Evolutionary conservation across 139 green algal species (phyloP).

Genomic region (Auxenochlorella protothecoides): DNA sequence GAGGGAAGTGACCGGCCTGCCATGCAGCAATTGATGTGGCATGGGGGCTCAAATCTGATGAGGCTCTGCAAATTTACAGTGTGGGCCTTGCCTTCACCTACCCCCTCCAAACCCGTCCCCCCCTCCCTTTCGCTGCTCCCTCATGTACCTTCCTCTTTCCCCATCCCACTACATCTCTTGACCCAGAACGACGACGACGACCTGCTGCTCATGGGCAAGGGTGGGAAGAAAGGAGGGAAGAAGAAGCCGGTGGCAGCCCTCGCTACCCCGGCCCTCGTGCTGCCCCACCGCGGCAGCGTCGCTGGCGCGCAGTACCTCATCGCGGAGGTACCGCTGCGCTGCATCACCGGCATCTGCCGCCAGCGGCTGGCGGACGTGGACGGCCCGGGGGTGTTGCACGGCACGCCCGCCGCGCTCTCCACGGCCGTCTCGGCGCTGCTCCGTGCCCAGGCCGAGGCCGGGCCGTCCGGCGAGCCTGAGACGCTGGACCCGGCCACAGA

Average conservation of each 20-base stretch:
- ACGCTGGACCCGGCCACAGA: conserved; percentile 28
- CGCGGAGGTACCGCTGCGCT: too few relatives aligned
- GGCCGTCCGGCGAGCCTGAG: not conserved
- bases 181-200: conserved; percentile 8
- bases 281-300: conserved; percentile 31
- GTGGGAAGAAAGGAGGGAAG: not conserved
- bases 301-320: too few relatives aligned
- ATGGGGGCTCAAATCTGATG: too few relatives aligned
- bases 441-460: conserved; percentile 15
- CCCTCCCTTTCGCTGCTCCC: too few relatives aligned
- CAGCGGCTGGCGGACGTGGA: too few relatives aligned
- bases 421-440: conserved; percentile 26
- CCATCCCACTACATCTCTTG: not conserved
- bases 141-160: too few relatives aligned
- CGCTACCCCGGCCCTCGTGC: conserved; percentile 8
- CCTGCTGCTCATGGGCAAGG: conserved; percentile 9
- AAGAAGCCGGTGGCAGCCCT: not conserved
- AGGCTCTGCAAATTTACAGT: too few relatives aligned
- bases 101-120: too few relatives aligned
- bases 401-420: conserved; percentile 13
- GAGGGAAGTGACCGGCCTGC: too few relatives aligned
- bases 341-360: too few relatives aligned
- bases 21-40: too few relatives aligned
- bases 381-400: not conserved
- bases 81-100: too few relatives aligned